A percentile compares a stretch with the other conserved stretches of the same genome.
Conservation (phyloP, 2,329 filamentous ascomycete genomes). For the Microascus cirrosus region DNA sequence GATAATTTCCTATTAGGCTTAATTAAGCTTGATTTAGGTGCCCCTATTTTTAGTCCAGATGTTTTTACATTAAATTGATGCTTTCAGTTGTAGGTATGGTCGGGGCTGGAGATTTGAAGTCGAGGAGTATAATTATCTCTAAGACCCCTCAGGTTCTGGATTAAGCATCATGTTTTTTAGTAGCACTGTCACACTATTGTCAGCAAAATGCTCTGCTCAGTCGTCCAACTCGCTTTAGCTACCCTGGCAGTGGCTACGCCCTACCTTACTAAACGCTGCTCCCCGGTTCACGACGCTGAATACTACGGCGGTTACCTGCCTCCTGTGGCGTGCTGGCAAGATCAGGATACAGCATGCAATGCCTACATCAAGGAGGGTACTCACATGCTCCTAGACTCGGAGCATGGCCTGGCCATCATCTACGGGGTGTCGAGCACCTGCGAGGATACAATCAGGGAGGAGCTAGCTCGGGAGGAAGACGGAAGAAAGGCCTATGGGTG, state of each 20-base stretch:
- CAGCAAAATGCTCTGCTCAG: not conserved
- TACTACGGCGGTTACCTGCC: constrained; percentile 12
- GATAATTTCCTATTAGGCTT: too few relatives aligned
- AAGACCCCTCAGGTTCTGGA: too few relatives aligned
- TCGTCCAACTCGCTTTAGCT: not conserved
- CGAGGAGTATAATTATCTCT: too few relatives aligned
- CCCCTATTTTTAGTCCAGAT: too few relatives aligned
- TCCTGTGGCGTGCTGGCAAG: constrained; percentile 16
- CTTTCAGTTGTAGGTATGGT: too few relatives aligned
- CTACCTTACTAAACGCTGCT: constrained; percentile 12
- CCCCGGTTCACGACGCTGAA: constrained; percentile 11
- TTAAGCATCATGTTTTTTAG: too few relatives aligned
- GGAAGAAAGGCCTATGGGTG: constrained; percentile 14
- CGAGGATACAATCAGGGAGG: constrained; percentile 11
- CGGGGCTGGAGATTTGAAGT: too few relatives aligned
- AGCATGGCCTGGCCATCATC: constrained; percentile 11
- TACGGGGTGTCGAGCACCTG: constrained; percentile 11
- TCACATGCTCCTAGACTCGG: constrained; percentile 11
- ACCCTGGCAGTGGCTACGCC: not conserved
- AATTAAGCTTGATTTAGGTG: too few relatives aligned
- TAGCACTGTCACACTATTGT: too few relatives aligned
- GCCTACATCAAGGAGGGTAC: constrained; percentile 9
- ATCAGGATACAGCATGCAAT: constrained; percentile 12
- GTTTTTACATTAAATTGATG: too few relatives aligned
- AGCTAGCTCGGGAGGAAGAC: constrained; percentile 10